Base-by-base conservation (phyloP, 495 filamentous ascomycete species). In the Cairneyella variabilis region DNA sequence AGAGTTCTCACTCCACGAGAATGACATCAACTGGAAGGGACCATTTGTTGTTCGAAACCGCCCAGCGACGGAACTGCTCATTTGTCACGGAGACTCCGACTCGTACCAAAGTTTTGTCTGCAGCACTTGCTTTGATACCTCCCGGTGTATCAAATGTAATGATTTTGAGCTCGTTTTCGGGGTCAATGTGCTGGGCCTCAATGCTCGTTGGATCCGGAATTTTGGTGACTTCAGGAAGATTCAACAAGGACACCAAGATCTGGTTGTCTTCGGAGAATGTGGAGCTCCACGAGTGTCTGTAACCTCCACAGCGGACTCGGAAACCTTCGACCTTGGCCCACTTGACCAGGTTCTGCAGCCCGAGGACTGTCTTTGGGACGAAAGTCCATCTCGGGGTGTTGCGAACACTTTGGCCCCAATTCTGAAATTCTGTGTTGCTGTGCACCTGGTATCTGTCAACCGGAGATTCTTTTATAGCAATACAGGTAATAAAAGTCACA, bases 161-260 rank as follows among this genome's bases (percentile, higher is more conserved):
- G 21, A 53, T 58, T 28, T 67, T 63, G 18, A 76, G 59, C 22
- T 78, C 70, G 30, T 71, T 77, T 0, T 61, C 58, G 23, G 42
- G 46, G 48, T 64, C 61, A 20, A 63, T 46, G 43, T 66, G 45
- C 27, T 61, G 62, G 2, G 64, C 56, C 16, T 64, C 57, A 14
- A 72, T 57, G 11, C 59, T 68, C 50, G 58, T 67, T n/a, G 61
- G 59, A 44, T 72, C 70, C 11, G 71, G 71, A 2, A 73, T 54
- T n/a, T 60, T 65, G 1, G 69, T 73, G 0, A 69, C 71, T 41
- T 63, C 56, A 16, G 68, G 36, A 10, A 79, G 51, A 38, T 66
- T 68, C 1, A 82, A 55, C 0, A 81, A 53, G 7, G 76, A 79
- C 30, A 80, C 70, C 37, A 82, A 68, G 7, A 80, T 69, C 45